Evolutionary conservation across 306 rosid genomes (phyloP), one percentile per base, ranked within the genome.

Genomic region (Citrullus colocynthis): DNA sequence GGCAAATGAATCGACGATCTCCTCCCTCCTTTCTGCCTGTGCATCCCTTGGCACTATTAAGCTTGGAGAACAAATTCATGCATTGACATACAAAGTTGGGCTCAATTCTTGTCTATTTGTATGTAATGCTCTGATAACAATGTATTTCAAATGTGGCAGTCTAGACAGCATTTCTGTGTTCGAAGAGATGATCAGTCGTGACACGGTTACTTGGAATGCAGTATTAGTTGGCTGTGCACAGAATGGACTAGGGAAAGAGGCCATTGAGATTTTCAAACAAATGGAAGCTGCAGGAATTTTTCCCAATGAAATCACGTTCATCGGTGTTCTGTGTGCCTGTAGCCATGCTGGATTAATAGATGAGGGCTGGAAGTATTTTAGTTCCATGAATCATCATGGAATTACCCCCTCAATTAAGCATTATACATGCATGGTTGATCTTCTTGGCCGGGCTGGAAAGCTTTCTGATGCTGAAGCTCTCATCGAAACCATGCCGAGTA

Each of bases 81-180:
- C 70, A 39, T 59, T 56, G 51, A 32, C 75, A 15, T 59, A 77
- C 76, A 85, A 82, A 77, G 48, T 85, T 80, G 82, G 80, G 36
- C 66, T 85, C 58, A 74, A 63, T 85, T 55, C 79, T 66, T 79
- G 78, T 71, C 48, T 82, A 73, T 69, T 70, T 42, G 81, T 75
- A 24, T 75, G 75, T 48, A 81, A 84, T 79, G 80, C 87, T 54
- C 59, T 79, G 55, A 69, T 81, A 62, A 79, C 83, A n/a, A 82
- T 85, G 88, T 79, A 82, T 80, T 85, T 82, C 72, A 81, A 71
- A 79, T 81, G 87, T 76, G 85, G 85, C 24, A 85, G 49, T 69
- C 65, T 63, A 2, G 81, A 79, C 69, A 83, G 85, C 51, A 57
- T 84, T 76, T 28, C 56, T 44, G 51, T 70, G 63, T 81, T 81